These are phyloP conservation scores for Cladobotryum protrusum DNA, from an alignment of 2,329 filamentous ascomycete genomes.

Conservation along the genomic window DNA sequence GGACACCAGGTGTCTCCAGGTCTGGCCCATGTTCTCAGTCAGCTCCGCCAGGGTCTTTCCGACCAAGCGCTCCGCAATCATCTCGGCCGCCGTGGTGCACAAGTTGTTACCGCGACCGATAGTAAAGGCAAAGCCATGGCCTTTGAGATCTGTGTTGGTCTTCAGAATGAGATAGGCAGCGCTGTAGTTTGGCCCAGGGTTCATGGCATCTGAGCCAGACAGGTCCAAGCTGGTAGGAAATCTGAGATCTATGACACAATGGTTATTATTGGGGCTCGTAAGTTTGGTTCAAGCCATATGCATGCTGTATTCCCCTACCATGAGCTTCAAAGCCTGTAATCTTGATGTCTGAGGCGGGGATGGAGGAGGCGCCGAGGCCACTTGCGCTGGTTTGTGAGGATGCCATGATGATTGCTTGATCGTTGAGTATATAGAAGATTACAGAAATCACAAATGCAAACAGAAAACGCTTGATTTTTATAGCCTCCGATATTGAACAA, in stretches of 20 bases:
- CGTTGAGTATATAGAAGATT: too few species aligned
- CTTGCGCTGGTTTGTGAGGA: conserved; percentile 5
- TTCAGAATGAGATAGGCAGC: conserved; percentile 88
- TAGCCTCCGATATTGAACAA: not conserved
- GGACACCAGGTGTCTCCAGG: conserved; percentile 83
- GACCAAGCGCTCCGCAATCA: conserved; percentile 71
- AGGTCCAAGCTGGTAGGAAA: conserved; percentile 92
- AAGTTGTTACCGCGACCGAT: conserved; percentile 90
- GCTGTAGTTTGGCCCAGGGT: conserved; percentile 86
- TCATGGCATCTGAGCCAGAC: conserved; percentile 97
- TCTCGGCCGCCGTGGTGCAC: conserved; percentile 70
- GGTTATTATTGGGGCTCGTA: too few species aligned
- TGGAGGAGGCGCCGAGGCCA: not conserved
- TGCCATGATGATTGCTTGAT: conserved; percentile 3
- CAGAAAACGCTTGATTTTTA: not conserved
- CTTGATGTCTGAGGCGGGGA: conserved; percentile 46
- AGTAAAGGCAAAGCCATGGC: conserved; percentile 81
- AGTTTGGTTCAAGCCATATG: too few species aligned
- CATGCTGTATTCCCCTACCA: conserved; percentile 37
- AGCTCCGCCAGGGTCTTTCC: conserved; percentile 71
- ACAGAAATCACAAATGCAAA: not conserved
- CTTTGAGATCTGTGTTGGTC: conserved; percentile 65
- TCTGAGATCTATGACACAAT: conserved; percentile 50
- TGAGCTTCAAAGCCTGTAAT: conserved; percentile 69
- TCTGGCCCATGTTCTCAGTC: conserved; percentile 75